A percentile compares a stretch with the other conserved stretches of the same genome.
These are phyloP conservation scores for Pestalotiopsis fici DNA, from an alignment of 2,329 filamentous ascomycete species.

Conservation along the genomic window DNA sequence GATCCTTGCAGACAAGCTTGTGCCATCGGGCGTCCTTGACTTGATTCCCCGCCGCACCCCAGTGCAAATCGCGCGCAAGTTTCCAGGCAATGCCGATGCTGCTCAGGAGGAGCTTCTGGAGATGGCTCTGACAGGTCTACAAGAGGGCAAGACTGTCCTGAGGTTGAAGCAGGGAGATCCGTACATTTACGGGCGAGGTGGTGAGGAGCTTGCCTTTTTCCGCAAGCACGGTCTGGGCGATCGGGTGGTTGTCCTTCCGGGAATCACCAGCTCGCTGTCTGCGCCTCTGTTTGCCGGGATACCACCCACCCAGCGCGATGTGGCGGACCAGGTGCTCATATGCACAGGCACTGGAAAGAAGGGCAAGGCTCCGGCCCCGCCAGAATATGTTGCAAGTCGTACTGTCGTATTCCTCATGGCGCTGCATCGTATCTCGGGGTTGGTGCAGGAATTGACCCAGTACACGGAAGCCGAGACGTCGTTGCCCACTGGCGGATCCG, in stretches of 20 bases:
- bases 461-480: slow-evolving; percentile 32
- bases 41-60: slow-evolving; percentile 87
- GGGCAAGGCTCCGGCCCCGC: slow-evolving; percentile 79
- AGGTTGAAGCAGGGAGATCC: slow-evolving; percentile 96
- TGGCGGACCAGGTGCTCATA: slow-evolving; percentile 91
- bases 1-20: slow-evolving; percentile 84
- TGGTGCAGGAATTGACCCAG: slow-evolving; percentile 71
- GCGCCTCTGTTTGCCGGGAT: slow-evolving; percentile 88
- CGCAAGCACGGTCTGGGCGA: slow-evolving; percentile 67
- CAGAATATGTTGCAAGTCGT: slow-evolving; percentile 72
- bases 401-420: slow-evolving; percentile 97
- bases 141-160: slow-evolving; percentile 74
- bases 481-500: slow-evolving; percentile 23
- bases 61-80: slow-evolving; percentile 92
- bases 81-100: slow-evolving; percentile 92
- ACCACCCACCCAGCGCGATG: slow-evolving; percentile 83
- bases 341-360: slow-evolving; percentile 96
- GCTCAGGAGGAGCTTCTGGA: slow-evolving; percentile 88
- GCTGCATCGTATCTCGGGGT: slow-evolving; percentile 75
- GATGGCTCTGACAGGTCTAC: slow-evolving; percentile 69
- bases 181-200: slow-evolving; percentile 92
- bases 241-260: slow-evolving; percentile 72
- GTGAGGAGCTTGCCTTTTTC: slow-evolving; percentile 90
- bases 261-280: slow-evolving; percentile 84
- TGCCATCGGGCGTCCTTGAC: slow-evolving; percentile 81